These are phyloP conservation scores for Cyclocybe aegerita DNA, from an alignment of 768 basidiomycete species.

Conservation along the genomic window DNA sequence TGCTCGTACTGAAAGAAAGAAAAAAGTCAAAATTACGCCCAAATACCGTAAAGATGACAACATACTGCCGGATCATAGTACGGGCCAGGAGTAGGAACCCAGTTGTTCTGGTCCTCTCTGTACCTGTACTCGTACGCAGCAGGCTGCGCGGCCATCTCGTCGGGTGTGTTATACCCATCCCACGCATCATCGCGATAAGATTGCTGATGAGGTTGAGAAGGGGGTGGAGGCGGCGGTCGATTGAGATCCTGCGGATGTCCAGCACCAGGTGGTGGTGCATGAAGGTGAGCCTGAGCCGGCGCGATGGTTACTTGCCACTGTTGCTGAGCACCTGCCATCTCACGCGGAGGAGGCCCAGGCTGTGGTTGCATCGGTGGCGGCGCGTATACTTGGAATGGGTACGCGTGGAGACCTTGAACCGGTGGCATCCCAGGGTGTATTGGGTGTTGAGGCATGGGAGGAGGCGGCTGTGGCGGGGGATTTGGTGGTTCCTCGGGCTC, in stretches of 20 bases:
- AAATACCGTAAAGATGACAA: neutral
- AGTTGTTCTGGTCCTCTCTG: conserved; percentile 54
- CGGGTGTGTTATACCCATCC: conserved; percentile 50
- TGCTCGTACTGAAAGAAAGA: conserved; percentile 44
- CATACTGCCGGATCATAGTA: conserved; percentile 62
- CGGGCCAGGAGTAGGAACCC: conserved; percentile 45
- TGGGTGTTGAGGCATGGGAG: conserved; percentile 17
- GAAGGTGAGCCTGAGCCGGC: conserved; percentile 64
- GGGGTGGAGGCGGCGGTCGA: conserved; percentile 37
- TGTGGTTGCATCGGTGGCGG: conserved; percentile 33
- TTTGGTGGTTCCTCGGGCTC: conserved; percentile 6
- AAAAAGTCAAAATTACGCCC: neutral
- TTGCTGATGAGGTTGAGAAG: conserved; percentile 16
- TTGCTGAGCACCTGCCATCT: conserved; percentile 52
- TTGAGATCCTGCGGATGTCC: conserved; percentile 38
- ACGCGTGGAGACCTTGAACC: conserved; percentile 31
- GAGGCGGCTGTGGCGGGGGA: neutral
- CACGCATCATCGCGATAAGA: conserved; percentile 52
- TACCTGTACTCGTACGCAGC: conserved; percentile 60
- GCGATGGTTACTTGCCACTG: conserved; percentile 69
- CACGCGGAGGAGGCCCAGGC: conserved; percentile 36
- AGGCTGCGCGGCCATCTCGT: conserved; percentile 46
- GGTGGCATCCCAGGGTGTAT: conserved; percentile 4
- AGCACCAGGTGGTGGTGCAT: conserved; percentile 34
- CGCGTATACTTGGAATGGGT: conserved; percentile 39